Evolutionary conservation across 495 filamentous ascomycete genomes (phyloP), one percentile per base, ranked within the genome.

Genomic region (Mytilinidion resinicola): DNA sequence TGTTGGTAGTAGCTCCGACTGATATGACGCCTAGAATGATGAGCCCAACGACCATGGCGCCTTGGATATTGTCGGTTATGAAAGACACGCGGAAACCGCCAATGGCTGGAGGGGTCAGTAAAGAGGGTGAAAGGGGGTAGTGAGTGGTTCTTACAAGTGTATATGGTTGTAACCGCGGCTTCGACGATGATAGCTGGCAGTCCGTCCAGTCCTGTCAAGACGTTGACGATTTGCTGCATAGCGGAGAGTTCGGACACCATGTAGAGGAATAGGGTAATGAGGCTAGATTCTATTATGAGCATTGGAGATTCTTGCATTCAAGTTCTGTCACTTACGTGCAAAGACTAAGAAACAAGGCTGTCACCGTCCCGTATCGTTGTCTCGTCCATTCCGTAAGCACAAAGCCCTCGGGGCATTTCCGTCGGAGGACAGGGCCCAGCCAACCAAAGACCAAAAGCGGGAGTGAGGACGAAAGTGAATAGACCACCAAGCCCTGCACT

Each of bases 301-400:
- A 15, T 39, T 53, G 2, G 12, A 3, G 3, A 11, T 53, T 12
- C 34, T 35, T 60, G 15, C 30, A 4, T 36, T 14, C 9, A 51
- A 17, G 21, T 38, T 30, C 11, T 20, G 25, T 4, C 49, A 21
- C 57, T 42, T 38, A 57, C 70, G 65, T 64, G 80, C 57, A 84
- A 64, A 85, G 77, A 64, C 85, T 86, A 30, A 90, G 71, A 61
- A 84, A 90, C 7, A 89, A 67, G 3, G 83, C 82, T 9, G 86
- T 76, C 36, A 83, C 64, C 3, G 76, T 48, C 0, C 87, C 87
- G 71, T 87, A 90, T 54, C 87, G 75, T 69, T 88, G 84, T 35
- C 85, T 75, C 33, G 85, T 85, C 87, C 87, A 90, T 72, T 89
- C 87, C 0, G 87, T 90, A 48, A 90, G 73, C 49, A 90, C 85